Evolutionary conservation across 805 yeast species (phyloP).

Genomic region (Lipomyces starkeyi): DNA sequence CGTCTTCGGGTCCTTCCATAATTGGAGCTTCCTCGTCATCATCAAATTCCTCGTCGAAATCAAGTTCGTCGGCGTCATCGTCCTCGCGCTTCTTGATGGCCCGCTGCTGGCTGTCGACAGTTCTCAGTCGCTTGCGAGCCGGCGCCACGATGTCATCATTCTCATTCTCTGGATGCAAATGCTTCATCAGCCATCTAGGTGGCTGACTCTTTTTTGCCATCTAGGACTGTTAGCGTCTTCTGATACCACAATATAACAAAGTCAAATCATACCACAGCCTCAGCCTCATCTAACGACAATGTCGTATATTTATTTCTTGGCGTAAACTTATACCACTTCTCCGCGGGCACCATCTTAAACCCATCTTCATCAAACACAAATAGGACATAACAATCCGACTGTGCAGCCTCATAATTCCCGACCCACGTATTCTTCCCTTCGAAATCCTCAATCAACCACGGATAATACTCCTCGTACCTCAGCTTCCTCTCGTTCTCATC

Average conservation of each 20-base stretch:
- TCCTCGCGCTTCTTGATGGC: constrained; percentile 49
- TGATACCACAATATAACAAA: not conserved
- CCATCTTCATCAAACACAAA: constrained; percentile 85
- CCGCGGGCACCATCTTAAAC: constrained; percentile 93
- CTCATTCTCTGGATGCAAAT: constrained; percentile 52
- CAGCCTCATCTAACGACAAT: constrained; percentile 93
- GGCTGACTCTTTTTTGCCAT: constrained; percentile 80
- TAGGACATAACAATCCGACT: constrained; percentile 82
- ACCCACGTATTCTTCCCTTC: constrained; percentile 95
- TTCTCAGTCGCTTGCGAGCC: constrained; percentile 50
- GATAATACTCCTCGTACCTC: constrained; percentile 94
- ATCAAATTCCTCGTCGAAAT: constrained; percentile 95
- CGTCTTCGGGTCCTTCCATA: constrained; percentile 94
- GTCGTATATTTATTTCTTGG: constrained; percentile 94
- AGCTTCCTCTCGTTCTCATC: constrained; percentile 83
- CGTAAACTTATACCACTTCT: constrained; percentile 90
- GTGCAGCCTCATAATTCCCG: constrained; percentile 92
- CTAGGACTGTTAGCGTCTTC: constrained; percentile 45
- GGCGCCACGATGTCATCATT: constrained; percentile 30
- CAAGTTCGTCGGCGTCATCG: constrained; percentile 89
- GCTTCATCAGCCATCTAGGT: constrained; percentile 96
- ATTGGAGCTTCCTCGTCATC: constrained; percentile 99
- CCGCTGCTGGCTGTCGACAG: constrained; percentile 53
- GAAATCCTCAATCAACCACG: constrained; percentile 98
- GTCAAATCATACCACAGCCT: constrained; percentile 52